Conservation (phyloP, 192 early-diverging fungal species). For the Radiomyces spectabilis region DNA sequence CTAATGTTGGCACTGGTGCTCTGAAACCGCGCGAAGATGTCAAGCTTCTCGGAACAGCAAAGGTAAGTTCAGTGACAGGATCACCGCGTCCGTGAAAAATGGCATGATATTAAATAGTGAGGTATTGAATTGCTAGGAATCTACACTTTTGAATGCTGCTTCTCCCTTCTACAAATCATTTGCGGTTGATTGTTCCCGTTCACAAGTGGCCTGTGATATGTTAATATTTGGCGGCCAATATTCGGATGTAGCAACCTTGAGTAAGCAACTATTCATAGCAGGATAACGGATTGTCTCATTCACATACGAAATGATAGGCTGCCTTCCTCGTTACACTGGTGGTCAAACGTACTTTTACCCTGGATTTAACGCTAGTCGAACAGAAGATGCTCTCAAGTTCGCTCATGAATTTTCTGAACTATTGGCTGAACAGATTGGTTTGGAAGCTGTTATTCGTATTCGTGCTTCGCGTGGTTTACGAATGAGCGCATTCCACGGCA, state of each 20-base stretch:
- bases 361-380: conserved; percentile 55
- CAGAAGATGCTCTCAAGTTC: conserved; percentile 62
- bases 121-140: neutral
- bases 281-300: neutral
- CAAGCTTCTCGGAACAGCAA: conserved; percentile 64
- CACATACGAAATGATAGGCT: conserved; percentile 1
- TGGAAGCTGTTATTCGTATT: conserved; percentile 81
- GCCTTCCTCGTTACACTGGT: conserved; percentile 60
- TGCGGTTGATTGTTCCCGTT: conserved; percentile 66
- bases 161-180: conserved; percentile 68
- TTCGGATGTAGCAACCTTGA: conserved; percentile 65
- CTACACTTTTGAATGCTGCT: conserved; percentile 2
- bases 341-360: conserved; percentile 74
- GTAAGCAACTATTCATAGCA: conserved; percentile 12
- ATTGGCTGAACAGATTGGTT: conserved; percentile 54
- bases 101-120: neutral
- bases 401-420: conserved; percentile 55
- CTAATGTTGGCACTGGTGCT: conserved; percentile 60
- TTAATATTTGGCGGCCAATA: conserved; percentile 64
- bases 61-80: too few relatives aligned
- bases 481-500: conserved; percentile 74
- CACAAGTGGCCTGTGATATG: conserved; percentile 68
- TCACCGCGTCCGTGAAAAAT: neutral
- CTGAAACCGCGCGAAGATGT: conserved; percentile 63
- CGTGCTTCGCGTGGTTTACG: conserved; percentile 66